phyloP scores from a whole-genome alignment of 169 alveolate species.

The Perkinsus olseni region DNA sequence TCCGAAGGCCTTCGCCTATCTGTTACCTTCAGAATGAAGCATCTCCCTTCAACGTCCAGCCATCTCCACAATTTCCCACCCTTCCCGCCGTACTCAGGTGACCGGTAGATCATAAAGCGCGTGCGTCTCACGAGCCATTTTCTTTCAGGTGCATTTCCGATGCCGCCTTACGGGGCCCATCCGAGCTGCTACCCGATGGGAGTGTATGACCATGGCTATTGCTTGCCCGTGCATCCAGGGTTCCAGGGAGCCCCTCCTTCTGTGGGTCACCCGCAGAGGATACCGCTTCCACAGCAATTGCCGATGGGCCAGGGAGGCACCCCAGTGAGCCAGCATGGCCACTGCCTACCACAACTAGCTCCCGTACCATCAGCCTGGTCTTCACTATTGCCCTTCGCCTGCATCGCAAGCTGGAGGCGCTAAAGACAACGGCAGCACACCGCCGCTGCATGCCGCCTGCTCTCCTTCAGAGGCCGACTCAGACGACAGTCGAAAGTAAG shows the following conservation, averaged over 20 bases:
- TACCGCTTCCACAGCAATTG: neutral
- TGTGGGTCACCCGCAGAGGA: neutral
- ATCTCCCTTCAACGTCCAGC: neutral
- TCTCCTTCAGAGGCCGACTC: neutral
- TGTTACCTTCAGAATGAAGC: neutral
- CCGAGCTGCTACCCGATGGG: neutral
- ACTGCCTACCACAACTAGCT: too few relatives aligned
- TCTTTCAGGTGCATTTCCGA: neutral
- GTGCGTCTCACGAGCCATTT: too few relatives aligned
- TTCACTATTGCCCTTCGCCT: neutral
- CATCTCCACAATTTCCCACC: neutral
- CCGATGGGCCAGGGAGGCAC: neutral
- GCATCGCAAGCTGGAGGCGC: neutral
- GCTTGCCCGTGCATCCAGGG: neutral
- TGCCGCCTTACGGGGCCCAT: neutral
- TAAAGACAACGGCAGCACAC: neutral
- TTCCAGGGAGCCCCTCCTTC: neutral
- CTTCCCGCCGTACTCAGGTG: neutral
- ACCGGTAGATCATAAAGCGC: neutral
- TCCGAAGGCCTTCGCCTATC: neutral
- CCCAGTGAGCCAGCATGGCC: neutral
- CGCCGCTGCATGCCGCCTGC: neutral
- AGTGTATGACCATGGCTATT: neutral
- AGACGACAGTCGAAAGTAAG: neutral
- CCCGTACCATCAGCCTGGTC: neutral